Evolutionary conservation across 495 filamentous ascomycete genomes (phyloP), one percentile per base, ranked within the genome.

Genomic region (Tuber borchii): DNA sequence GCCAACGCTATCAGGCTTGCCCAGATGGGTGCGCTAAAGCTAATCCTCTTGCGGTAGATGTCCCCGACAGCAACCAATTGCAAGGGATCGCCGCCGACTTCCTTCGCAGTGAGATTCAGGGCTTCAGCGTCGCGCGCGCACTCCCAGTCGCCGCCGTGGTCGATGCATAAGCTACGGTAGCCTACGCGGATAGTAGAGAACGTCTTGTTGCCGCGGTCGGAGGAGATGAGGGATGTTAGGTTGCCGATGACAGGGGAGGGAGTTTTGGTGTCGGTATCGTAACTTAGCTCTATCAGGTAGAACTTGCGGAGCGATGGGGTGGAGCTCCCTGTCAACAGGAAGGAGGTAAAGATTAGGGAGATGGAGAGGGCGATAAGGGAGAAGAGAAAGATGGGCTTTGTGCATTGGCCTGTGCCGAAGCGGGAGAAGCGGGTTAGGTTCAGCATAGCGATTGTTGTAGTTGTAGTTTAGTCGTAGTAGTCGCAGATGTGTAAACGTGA

Each of bases 291-390:
- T 43, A 81, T 75, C 73, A 81, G 79, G 76, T 81, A 81, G 73
- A 81, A 81, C 34, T 81, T 81, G 1, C 79, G 73, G 26, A 81
- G 79, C 12, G 56, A 71, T 1, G 76, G n/a, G 1, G 80, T 8
- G 4, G 80, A 79, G 20, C 69, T 20, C 68, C 80, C 80, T 14
- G 76, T 73, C 19, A 81, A 68, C 84, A 83, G 71, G 84, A 86
- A 43, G 84, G 84, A 56, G 82, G 86, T 61, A 84, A 84, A 61
- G 84, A 82, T 65, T 84, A 85, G 75, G n/a, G 79, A 82, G 71
- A 81, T 78, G 7, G 80, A 79, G 19, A 81, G 68, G 51, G 72
- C 37, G 34, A 79, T 56, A 20, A 81, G 26, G 69, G 71, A 61
- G 76, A 82, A 76, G 10, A 81, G 65, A 9, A 81, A 76, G 42